phyloP scores from a whole-genome alignment of 106 monocot genomes.

The Platanthera zijinensis region DNA sequence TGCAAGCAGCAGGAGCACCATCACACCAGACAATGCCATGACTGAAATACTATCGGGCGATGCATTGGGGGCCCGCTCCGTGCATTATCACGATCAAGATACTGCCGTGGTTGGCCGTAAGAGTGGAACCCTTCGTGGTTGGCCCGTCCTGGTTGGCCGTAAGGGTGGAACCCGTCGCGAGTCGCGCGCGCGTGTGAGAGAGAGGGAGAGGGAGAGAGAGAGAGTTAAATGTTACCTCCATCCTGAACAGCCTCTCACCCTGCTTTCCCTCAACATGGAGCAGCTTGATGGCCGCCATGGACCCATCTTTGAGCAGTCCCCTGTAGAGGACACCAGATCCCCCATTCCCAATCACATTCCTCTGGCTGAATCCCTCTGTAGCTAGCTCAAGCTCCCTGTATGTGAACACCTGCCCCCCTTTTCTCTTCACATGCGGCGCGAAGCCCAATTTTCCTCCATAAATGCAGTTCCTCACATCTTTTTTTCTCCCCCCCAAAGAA shows the following conservation, averaged over 20 bases:
- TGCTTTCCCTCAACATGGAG: constrained; percentile 51
- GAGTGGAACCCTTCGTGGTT: too few relatives aligned
- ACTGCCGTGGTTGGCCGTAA: too few relatives aligned
- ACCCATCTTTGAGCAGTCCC: constrained; percentile 53
- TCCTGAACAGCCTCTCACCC: constrained; percentile 80
- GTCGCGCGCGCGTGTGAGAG: too few relatives aligned
- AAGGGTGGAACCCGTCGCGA: too few relatives aligned
- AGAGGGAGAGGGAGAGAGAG: too few relatives aligned
- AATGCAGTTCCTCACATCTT: constrained; percentile 43
- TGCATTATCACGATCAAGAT: too few relatives aligned
- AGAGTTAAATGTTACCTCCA: constrained; percentile 56
- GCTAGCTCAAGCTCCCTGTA: constrained; percentile 78
- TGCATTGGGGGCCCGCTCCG: too few relatives aligned
- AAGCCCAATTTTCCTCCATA: constrained; percentile 30
- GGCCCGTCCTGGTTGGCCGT: too few relatives aligned
- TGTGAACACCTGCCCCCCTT: constrained; percentile 72
- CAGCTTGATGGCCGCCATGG: constrained; percentile 60
- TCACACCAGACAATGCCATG: too few relatives aligned
- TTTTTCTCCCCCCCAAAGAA: not conserved
- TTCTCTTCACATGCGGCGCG: constrained; percentile 17
- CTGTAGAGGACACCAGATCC: constrained; percentile 56
- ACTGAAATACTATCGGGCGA: too few relatives aligned
- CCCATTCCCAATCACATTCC: constrained; percentile 57
- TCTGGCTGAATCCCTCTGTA: constrained; percentile 49
- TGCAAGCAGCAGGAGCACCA: too few relatives aligned